Base-by-base conservation (phyloP, 1,284 basidiomycete species). In the Leccinum angustisporum region DNA sequence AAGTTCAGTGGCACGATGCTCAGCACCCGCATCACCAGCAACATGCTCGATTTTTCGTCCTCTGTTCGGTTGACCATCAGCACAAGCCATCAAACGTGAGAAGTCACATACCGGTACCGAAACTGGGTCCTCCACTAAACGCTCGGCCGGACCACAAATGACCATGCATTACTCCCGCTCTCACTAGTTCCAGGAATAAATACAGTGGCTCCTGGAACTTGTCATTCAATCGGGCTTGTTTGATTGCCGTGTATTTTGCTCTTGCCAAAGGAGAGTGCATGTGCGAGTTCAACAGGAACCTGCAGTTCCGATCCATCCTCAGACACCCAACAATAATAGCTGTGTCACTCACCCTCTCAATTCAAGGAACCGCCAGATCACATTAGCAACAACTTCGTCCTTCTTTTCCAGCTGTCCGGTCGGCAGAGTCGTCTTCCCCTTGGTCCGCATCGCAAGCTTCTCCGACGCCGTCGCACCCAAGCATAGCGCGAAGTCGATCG, bases 141-240 rank as follows among this genome's bases (percentile, higher is more conserved):
- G 88, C 87, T 34, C 89, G 83, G n/a, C 86, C 87, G 53, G 92
- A 92, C 90, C 94, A 98, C 61, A 92, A 80, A 70, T 95, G 90
- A 1, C 94, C 94, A 73, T 99, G 96, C 82, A 99, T 90, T 13
- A 97, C 95, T 0, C 95, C 94, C 11, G 95, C 95, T 67, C 97
- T 85, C 64, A 98, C 87, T 60, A 97, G 86, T 79, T 99, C 92
- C 76, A 97, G 81, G 78, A 97, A 91, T 74, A 97, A 78, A 76
- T 97, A 97, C 4, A 99, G 81, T 5, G 97, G 87, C 77, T 99
- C 97, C 76, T 99, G 97, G 80, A 99, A 95, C 78, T 97, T 98
- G 82, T 99, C 97, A 75, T 97, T 98, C 66, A 98, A 80, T 52
- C 92, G 86, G 3, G 91, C 85, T 33, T 81, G 80, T 66, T 86